phyloP scores from a whole-genome alignment of 306 rosid genomes.

The Comarum palustre region DNA sequence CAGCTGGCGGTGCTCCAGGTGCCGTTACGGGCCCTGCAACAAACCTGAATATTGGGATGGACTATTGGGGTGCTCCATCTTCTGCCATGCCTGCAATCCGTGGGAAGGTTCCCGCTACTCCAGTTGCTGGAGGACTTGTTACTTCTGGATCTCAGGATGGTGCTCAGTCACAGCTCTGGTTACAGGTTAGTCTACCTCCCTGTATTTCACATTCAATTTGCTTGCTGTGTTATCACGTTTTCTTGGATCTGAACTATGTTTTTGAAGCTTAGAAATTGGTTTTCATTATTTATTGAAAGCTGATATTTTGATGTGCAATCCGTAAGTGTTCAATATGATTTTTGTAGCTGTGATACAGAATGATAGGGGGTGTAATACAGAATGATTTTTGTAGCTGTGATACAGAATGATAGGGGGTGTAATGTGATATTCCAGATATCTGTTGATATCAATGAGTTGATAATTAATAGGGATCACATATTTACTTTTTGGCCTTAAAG shows the following conservation, averaged over 20 bases:
- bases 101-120: constrained; percentile 78
- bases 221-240: neutral
- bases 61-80: constrained; percentile 87
- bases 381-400: neutral
- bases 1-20: constrained; percentile 68
- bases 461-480: neutral
- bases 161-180: constrained; percentile 84
- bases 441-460: neutral
- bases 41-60: constrained; percentile 95
- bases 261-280: neutral
- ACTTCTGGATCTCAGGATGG: constrained; percentile 78
- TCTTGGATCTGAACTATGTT: neutral
- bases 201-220: constrained; percentile 8
- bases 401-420: neutral
- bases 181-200: constrained; percentile 54
- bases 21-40: constrained; percentile 85
- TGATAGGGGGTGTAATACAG: neutral
- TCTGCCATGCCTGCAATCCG: constrained; percentile 58
- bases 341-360: neutral
- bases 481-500: neutral
- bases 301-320: neutral
- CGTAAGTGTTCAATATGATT: neutral
- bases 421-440: neutral
- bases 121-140: constrained; percentile 73
- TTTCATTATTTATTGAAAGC: neutral